Evolutionary conservation across 2,329 filamentous ascomycete species (phyloP), one percentile per base, ranked within the genome.

Genomic region (Sarocladium brachiariae): DNA sequence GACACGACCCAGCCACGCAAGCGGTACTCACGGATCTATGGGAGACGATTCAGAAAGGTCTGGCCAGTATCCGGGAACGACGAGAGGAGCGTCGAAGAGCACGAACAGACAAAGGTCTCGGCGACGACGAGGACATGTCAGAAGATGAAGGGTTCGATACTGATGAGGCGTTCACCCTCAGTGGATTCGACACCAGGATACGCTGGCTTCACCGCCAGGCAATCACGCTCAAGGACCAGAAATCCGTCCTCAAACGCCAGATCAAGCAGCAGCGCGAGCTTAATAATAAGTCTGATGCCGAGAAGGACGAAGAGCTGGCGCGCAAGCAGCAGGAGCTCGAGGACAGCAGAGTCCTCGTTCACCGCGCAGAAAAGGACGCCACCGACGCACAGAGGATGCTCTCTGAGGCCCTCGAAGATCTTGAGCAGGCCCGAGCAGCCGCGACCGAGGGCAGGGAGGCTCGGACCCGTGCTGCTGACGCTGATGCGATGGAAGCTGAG

Each of bases 241-340:
- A 96, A 64, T 81, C 83, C 46, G 91, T 96, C 19, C 76, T 97
- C 8, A 86, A 92, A 61, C 83, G 90, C 38, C 91, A 97, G 65
- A 92, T 96, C 61, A 92, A 95, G 70, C 91, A 97, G 64, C 92
- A 97, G 68, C 86, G 91, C 52, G 89, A 95, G 62, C 78, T 96
- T 52, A 95, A 95, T 69, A 90, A 78, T 70, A 91, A 91, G 62
- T 90, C 89, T 1, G 89, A 95, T 57, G 75, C 80, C 18, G 77
- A 84, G 54, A 81, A 84, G 60, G 84, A 86, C 58, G 76, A 77
- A 35, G 79, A 86, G 55, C 65, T 87, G n/a, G 71, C 76, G 21
- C 65, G 72, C 45, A 82, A 80, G 58, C 71, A 75, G 50, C 74
- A 77, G 14, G 77, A 84, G 57, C 62, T 87, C 6, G 73, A 80